These are phyloP conservation scores for Aureobasidium sp. DNA, from an alignment of 2,329 filamentous ascomycete species.

Conservation along the genomic window DNA sequence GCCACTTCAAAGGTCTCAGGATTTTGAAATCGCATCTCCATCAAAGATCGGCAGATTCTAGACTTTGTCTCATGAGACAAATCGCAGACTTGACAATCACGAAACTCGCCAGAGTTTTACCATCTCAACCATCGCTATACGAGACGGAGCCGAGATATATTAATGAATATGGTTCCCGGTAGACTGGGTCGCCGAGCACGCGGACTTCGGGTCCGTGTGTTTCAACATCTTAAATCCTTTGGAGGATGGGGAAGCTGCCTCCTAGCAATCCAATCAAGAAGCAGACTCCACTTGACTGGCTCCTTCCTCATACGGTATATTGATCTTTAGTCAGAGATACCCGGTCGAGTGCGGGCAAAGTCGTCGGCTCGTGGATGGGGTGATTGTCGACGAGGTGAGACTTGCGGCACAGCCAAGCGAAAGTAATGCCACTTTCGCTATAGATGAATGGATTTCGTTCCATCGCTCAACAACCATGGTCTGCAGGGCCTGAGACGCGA, in stretches of 20 bases:
- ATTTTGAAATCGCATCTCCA: too few relatives aligned
- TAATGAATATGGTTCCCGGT: neutral
- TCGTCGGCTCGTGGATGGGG: neutral
- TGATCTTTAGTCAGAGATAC: neutral
- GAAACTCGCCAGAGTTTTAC: neutral
- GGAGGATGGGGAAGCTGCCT: neutral
- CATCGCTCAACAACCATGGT: neutral
- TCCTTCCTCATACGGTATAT: neutral
- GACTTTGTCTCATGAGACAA: neutral
- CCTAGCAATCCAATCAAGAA: neutral
- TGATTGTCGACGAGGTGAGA: neutral
- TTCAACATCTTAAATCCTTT: neutral
- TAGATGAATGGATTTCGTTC: neutral
- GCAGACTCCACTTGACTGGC: neutral
- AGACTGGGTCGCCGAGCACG: neutral
- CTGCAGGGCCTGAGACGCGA: neutral
- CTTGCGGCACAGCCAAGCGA: neutral
- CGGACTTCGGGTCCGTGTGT: neutral
- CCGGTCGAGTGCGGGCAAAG: neutral
- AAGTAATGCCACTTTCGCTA: neutral
- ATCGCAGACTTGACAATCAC: neutral
- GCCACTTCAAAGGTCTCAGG: neutral
- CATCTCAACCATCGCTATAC: neutral
- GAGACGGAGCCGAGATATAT: neutral
- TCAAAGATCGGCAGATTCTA: neutral